phyloP scores from a whole-genome alignment of 78 protist genomes.

The Dictyostelium brefeldianum region DNA sequence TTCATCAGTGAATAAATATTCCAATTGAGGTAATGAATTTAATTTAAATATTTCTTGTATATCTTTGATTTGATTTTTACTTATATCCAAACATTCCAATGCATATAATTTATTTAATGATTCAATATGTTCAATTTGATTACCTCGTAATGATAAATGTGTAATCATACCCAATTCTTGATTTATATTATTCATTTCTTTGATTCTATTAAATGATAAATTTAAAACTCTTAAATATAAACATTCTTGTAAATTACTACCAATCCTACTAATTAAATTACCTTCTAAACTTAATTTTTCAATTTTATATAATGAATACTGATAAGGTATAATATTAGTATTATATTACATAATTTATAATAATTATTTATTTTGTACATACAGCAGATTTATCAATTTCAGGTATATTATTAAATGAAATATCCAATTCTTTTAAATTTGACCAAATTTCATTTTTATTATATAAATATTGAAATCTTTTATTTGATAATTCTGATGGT shows the following conservation, averaged over 20 bases:
- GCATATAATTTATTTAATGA: slow-evolving; percentile 42
- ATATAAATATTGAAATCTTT: slow-evolving; percentile 52
- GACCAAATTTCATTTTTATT: slow-evolving; percentile 53
- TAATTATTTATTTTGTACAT: neutral
- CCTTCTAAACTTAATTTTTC: slow-evolving; percentile 57
- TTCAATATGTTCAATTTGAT: slow-evolving; percentile 32
- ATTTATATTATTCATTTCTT: neutral
- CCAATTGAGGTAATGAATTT: slow-evolving; percentile 7
- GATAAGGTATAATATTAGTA: neutral
- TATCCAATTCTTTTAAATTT: slow-evolving; percentile 26
- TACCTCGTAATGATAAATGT: slow-evolving; percentile 19
- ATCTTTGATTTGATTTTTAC: slow-evolving; percentile 30
- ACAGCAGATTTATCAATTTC: slow-evolving; percentile 59
- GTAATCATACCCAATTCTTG: slow-evolving; percentile 46
- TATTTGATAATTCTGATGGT: neutral
- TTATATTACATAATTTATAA: neutral
- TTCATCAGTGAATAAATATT: slow-evolving; percentile 22
- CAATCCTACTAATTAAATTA: slow-evolving; percentile 40
- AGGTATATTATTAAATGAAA: slow-evolving; percentile 55
- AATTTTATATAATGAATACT: slow-evolving; percentile 25
- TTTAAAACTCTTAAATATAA: slow-evolving; percentile 5
- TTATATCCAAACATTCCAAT: slow-evolving; percentile 54
- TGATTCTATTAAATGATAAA: slow-evolving; percentile 20
- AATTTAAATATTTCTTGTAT: slow-evolving; percentile 48
- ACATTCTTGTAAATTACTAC: slow-evolving; percentile 68